Percentiles rank a stretch among this genome's conserved stretches.
Evolutionary conservation across 768 basidiomycete species (phyloP).

Genomic region (Galerina sulciceps): DNA sequence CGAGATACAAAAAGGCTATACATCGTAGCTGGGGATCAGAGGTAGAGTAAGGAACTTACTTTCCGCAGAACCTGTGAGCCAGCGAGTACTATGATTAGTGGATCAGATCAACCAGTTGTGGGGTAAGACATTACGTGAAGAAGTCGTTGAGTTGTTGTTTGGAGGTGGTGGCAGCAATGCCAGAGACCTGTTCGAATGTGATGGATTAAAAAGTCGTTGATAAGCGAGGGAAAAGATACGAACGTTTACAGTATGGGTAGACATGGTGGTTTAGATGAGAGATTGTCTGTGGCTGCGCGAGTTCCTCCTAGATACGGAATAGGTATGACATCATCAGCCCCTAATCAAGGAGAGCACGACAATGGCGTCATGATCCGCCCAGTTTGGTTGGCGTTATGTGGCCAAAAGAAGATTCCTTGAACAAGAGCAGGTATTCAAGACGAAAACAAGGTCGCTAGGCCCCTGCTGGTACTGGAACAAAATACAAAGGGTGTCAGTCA

Average conservation of each 20-base stretch:
- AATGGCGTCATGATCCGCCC: no score
- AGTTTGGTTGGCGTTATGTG: no score
- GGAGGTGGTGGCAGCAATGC: conserved; percentile 68
- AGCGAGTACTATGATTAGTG: conserved; percentile 6
- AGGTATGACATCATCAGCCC: conserved; percentile 19
- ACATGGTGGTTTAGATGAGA: conserved; percentile 40
- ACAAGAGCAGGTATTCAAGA: no score
- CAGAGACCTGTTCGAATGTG: conserved; percentile 58
- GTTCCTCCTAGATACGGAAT: background rate
- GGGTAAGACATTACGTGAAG: conserved; percentile 61
- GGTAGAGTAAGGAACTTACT: conserved; percentile 42
- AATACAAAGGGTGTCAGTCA: no score
- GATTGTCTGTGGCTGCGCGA: conserved; percentile 11
- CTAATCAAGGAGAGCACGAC: no score
- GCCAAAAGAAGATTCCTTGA: no score
- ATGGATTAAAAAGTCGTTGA: background rate
- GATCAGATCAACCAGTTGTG: background rate
- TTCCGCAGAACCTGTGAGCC: conserved; percentile 80
- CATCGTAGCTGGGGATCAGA: background rate
- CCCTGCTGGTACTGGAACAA: no score
- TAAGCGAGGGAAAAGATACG: conserved; percentile 8
- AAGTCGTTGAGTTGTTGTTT: conserved; percentile 75
- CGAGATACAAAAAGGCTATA: background rate
- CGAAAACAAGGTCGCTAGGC: no score
- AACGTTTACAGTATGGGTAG: conserved; percentile 50